Evolutionary conservation across 805 yeast genomes (phyloP), one percentile per base, ranked within the genome.

Genomic region (Starmerella riodocensis): DNA sequence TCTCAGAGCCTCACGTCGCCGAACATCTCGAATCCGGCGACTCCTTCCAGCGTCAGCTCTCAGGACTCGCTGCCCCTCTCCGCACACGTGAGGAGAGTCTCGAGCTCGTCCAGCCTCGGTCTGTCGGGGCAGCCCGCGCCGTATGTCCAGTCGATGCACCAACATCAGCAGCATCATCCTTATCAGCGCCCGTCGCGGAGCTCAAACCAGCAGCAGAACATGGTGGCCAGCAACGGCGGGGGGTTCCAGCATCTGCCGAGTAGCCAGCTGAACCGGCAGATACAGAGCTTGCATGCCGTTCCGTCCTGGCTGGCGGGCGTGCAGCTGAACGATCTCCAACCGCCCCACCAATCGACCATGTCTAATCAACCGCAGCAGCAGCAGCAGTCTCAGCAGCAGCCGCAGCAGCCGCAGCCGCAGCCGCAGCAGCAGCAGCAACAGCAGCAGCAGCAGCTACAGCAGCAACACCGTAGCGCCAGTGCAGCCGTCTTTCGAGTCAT

Each of bases 401-500:
- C 9, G 18, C 31, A 28, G 18, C 9, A 8, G 11, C 24, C 5
- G 11, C 14, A 7, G 11, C 37, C 33, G n/a, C 18, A 12, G 18
- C 31, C 9, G 18, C 9, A 8, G 11, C 24, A 19, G 11, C 30
- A 19, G 29, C 25, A 29, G 25, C 29, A n/a, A 16, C 29, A 19
- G 30, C 29, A 25, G 9, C 34, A 12, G 17, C 30, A 30, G 18
- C 29, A 20, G 21, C 8, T 5, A 9, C 22, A 14, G 13, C 30
- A 29, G 32, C 29, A 7, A 5, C 24, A 11, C 18, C 6, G 7
- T 4, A 8, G 16, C 14, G 3, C 25, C 4, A 32, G 31, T 11
- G 93, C 93, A 1, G 56, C 69, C 0, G 77, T 88, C 38, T 88
- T 84, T 57, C 69, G 94, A 42, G 78, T 91, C 9, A 86, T 91